Evolutionary conservation across 805 yeast genomes (phyloP).

Genomic region (Candida loeiensis): DNA sequence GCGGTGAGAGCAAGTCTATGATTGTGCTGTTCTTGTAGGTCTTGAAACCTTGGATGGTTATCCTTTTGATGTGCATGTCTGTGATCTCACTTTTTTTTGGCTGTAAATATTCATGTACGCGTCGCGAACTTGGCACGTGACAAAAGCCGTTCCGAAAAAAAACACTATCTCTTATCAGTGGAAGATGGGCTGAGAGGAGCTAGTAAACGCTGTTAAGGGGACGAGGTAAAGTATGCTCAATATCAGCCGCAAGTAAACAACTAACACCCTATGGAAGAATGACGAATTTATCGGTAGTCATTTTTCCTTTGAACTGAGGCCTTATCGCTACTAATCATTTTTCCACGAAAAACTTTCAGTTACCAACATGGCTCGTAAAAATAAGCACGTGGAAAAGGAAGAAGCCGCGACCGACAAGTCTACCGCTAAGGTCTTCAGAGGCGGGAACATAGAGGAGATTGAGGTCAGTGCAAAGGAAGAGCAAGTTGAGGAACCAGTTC

Average conservation of each 20-base stretch:
- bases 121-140: neutral
- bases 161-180: neutral
- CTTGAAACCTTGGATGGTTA: conserved; percentile 87
- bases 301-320: no score
- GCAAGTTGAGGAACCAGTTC: neutral
- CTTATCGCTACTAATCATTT: neutral
- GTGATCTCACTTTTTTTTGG: neutral
- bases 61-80: conserved; percentile 43
- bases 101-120: neutral
- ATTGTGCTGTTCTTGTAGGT: conserved; percentile 83
- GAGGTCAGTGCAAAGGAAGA: neutral
- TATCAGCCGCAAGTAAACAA: no score
- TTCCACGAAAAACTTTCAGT: neutral
- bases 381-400: neutral
- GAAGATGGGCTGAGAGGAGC: neutral
- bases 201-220: no score
- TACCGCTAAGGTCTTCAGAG: conserved; percentile 11
- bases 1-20: conserved; percentile 73
- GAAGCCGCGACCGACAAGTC: conserved; percentile 3
- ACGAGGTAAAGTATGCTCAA: no score
- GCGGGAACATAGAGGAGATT: neutral
- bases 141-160: neutral
- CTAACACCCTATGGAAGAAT: no score
- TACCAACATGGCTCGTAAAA: neutral
- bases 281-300: no score